Conservation (phyloP, 768 basidiomycete species). For the Tulasnella sp. region DNA sequence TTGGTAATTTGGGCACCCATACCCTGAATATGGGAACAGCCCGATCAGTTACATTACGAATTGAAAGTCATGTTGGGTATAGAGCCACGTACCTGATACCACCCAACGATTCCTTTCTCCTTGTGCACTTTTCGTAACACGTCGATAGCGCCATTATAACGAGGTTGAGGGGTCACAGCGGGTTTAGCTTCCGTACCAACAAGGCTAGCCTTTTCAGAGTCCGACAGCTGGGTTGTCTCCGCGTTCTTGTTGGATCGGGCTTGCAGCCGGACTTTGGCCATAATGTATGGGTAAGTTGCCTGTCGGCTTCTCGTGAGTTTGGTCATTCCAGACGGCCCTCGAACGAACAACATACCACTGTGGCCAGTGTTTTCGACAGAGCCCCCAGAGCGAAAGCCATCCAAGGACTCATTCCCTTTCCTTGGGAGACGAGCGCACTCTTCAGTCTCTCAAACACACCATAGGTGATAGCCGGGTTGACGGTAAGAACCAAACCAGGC, state of each 20-base stretch:
- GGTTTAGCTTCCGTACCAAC: not conserved
- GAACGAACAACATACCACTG: slow-evolving; percentile 61
- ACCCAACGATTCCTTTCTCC: slow-evolving; percentile 80
- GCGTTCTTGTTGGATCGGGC: slow-evolving; percentile 62
- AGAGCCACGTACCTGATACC: slow-evolving; percentile 76
- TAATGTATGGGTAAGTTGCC: slow-evolving; percentile 95
- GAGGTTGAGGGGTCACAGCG: slow-evolving; percentile 35
- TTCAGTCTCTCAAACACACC: slow-evolving; percentile 93
- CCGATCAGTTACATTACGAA: not conserved
- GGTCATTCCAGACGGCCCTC: not conserved
- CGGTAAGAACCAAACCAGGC: slow-evolving; percentile 89
- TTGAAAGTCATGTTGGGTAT: not conserved
- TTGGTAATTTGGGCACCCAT: slow-evolving; percentile 96
- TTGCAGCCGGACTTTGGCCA: slow-evolving; percentile 95
- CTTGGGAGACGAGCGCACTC: slow-evolving; percentile 58
- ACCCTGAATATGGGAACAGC: slow-evolving; percentile 51
- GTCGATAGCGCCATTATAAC: slow-evolving; percentile 69
- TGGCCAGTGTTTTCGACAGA: slow-evolving; percentile 90
- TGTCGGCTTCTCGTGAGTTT: slow-evolving; percentile 36
- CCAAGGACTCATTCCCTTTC: slow-evolving; percentile 66
- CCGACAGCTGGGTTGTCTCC: slow-evolving; percentile 33
- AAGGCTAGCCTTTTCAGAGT: not conserved
- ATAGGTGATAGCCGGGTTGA: slow-evolving; percentile 97
- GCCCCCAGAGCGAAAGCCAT: slow-evolving; percentile 85
- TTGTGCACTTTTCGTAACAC: slow-evolving; percentile 68